Percentiles rank a stretch among this genome's conserved stretches.
Evolutionary conservation across 305 asterid genomes (phyloP).

Genomic region (Fraxinus floribunda): DNA sequence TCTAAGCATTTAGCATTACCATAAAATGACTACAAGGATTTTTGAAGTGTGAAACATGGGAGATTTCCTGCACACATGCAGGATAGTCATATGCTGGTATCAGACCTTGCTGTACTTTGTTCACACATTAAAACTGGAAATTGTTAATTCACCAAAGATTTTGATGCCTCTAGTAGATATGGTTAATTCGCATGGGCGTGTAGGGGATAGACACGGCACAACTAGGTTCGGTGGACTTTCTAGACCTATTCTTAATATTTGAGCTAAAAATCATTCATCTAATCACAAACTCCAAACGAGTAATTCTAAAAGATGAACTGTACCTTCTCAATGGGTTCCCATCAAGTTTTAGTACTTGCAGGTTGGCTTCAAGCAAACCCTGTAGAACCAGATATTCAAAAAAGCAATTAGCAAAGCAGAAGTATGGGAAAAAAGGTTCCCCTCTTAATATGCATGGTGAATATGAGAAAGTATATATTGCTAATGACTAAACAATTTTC

Average conservation of each 20-base stretch:
- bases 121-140: background rate
- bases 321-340: constrained; percentile 98
- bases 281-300: constrained; percentile 10
- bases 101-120: background rate
- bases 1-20: background rate
- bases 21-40: background rate
- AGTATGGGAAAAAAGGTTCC: background rate
- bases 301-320: background rate
- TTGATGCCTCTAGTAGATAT: constrained; percentile 1
- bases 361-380: constrained; percentile 87
- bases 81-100: background rate
- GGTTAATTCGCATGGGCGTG: background rate
- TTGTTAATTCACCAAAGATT: background rate
- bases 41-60: background rate
- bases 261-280: background rate
- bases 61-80: background rate
- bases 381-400: constrained; percentile 35
- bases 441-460: background rate
- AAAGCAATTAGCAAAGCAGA: constrained; percentile 18
- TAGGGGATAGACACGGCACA: background rate
- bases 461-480: background rate
- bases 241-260: constrained; percentile 2
- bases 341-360: constrained; percentile 78
- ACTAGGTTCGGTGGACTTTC: background rate
- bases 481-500: background rate